Conservation (phyloP, 805 yeast species). For the Brettanomyces bruxellensis region DNA sequence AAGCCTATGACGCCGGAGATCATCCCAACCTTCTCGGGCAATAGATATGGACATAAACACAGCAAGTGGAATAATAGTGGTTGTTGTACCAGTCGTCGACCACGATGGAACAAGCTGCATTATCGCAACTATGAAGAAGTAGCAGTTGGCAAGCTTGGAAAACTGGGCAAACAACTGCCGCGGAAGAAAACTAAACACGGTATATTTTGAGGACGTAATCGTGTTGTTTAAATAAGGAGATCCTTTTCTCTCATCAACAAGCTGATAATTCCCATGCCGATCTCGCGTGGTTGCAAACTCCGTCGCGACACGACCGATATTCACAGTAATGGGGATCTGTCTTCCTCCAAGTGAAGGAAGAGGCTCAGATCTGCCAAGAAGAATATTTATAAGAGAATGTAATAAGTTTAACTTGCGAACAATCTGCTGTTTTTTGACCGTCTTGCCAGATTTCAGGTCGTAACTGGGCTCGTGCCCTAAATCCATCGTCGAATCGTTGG, state of each 20-base stretch:
- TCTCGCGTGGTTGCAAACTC: constrained; percentile 21
- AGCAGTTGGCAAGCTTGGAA: constrained; percentile 85
- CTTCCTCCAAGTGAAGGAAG: constrained; percentile 65
- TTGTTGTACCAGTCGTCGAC: constrained; percentile 94
- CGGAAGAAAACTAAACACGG: constrained; percentile 73
- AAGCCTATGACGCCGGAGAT: constrained; percentile 74
- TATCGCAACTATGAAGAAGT: constrained; percentile 82
- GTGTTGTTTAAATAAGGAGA: constrained; percentile 55
- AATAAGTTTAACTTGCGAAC: no score
- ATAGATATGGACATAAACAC: constrained; percentile 85
- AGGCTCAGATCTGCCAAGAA: constrained; percentile 37
- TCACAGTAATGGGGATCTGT: constrained; percentile 54
- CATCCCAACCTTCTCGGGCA: constrained; percentile 90
- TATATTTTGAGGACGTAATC: constrained; percentile 83
- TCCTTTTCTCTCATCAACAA: constrained; percentile 63
- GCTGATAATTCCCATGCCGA: constrained; percentile 20
- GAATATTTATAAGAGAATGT: neutral
- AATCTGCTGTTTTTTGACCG: no score
- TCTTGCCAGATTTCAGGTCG: no score
- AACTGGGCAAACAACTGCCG: constrained; percentile 86
- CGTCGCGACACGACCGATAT: constrained; percentile 23
- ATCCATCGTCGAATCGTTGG: constrained; percentile 19
- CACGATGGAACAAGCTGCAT: constrained; percentile 94
- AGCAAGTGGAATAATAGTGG: constrained; percentile 84
- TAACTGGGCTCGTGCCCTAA: constrained; percentile 3